Base-by-base conservation (phyloP, 2,329 filamentous ascomycete species). In the Apiospora rasikravindrae region DNA sequence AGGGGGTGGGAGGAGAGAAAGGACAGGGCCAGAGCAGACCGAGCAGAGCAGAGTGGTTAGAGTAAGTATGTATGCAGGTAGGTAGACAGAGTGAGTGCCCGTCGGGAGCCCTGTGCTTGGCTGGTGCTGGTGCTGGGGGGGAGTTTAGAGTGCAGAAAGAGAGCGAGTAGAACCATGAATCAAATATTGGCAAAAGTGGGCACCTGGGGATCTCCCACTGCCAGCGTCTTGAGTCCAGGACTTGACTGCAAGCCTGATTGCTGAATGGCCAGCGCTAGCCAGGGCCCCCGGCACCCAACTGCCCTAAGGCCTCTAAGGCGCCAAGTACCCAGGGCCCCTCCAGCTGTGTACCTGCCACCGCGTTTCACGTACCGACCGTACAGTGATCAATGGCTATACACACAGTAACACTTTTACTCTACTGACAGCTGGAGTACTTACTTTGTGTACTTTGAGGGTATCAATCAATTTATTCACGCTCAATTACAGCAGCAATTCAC, bases 161-260 rank as follows among this genome's bases (percentile, higher is more conserved):
- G 57, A 40, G 33, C 57, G 57, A 64, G 57, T 64, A 64, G 57
- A 64, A 69, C 45, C 68, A 77, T 78, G 77, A 75, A 76, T 76
- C 69, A 73, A 79, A 79, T 79, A 79, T 78, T 79, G 76, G 73
- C 47, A 79, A 76, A 78, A 75, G 77, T 78, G 78, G 79, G 73
- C 66, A 67, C 71, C 67, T 73, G 74, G 74, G 74, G 73, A 75
- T 77, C 74, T 74, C 73, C 73, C 74, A 76, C 74, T 76, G 73
- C 72, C 64, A 74, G 47, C 66, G 66, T 57, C 73, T 74, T 70
- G 72, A 72, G 45, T 61, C 44, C 66, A 45, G 66, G 66, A 44
- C 66, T 68, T 57, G 47, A 42, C 33, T 51, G 68, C 45, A 57
- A 69, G 68, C 68, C 68, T 69, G 68, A 69, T 47, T 69, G 68